Evolutionary conservation across 192 early-diverging fungal genomes (phyloP), one percentile per base, ranked within the genome.

Genomic region (Coemansia sp.): DNA sequence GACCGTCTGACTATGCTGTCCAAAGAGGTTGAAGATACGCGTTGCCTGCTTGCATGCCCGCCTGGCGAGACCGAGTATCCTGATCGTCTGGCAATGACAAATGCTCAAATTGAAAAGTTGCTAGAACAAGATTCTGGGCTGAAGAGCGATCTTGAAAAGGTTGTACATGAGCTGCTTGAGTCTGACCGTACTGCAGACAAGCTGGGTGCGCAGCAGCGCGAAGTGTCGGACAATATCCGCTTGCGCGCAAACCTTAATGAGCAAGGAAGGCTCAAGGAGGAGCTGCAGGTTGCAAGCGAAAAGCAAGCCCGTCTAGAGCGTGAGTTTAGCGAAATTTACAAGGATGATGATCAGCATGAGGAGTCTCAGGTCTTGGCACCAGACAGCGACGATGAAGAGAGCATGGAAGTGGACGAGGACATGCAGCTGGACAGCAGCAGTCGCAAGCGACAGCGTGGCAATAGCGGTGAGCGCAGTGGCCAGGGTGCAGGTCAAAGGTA

Each of bases 111-210:
- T 31, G 57, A 69, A 11, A 60, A 74, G 5, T 38, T 88, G 4
- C 74, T 89, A 29, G 61, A 28, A 7, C 58, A 83, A 20, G 72
- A 84, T 33, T 60, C 45, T 3, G 68, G 67, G 16, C 36, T 77
- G 25, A 59, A 57, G 20, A 60, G 60, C 4, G 59, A 85, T 51
- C 68, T 86, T 61, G 71, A 83, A 16, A 61, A 48, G 0, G 69
- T 86, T 48, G 78, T 76, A 18, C 72, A 84, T 3, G 71, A 84
- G 50, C 54, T 89, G 56, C 66, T 84, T 29, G 73, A 76, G 36
- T 71, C 85, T 0, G 77, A 81, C 55, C 63, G 77, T 29, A 52
- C 76, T 4, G 76, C 82, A 8, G 76, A 69, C 7, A 71, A 72
- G 62, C 71, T 85, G 8, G 70, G 62, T 3, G 59, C 77, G 4